phyloP scores from a whole-genome alignment of 192 early-diverging fungal species.

The Piromyces sp. region DNA sequence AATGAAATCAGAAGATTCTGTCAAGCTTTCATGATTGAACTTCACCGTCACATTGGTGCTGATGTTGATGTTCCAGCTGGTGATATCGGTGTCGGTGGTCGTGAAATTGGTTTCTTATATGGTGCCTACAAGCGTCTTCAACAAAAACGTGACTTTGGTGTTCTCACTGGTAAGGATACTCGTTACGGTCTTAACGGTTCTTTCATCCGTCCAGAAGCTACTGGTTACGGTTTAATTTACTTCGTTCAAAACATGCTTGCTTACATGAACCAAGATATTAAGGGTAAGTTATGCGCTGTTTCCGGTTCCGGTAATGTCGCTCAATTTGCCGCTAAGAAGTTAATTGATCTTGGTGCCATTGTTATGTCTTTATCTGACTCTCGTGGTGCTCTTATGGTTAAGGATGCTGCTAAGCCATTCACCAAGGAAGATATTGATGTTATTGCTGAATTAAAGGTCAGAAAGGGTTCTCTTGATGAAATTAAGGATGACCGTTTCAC shows the following conservation, averaged over 20 bases:
- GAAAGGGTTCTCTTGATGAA: slow-evolving; percentile 28
- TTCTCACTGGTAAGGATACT: slow-evolving; percentile 23
- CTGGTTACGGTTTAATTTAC: slow-evolving; percentile 36
- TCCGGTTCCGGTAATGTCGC: slow-evolving; percentile 36
- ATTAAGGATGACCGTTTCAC: slow-evolving; percentile 21
- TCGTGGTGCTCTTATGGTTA: slow-evolving; percentile 25
- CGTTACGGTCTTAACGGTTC: slow-evolving; percentile 20
- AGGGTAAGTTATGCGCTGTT: slow-evolving; percentile 27
- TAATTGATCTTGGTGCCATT: slow-evolving; percentile 26
- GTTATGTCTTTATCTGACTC: slow-evolving; percentile 34
- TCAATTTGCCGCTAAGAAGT: slow-evolving; percentile 32
- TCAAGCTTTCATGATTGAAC: slow-evolving; percentile 33
- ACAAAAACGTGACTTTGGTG: slow-evolving; percentile 24
- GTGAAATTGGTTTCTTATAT: slow-evolving; percentile 31
- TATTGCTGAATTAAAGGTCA: slow-evolving; percentile 30
- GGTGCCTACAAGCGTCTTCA: slow-evolving; percentile 33
- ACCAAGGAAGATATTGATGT: slow-evolving; percentile 25
- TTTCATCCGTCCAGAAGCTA: slow-evolving; percentile 31
- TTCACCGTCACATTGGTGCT: slow-evolving; percentile 30
- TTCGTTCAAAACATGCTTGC: slow-evolving; percentile 19
- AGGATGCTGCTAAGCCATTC: slow-evolving; percentile 13
- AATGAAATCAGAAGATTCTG: slow-evolving; percentile 30
- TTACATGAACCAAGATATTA: slow-evolving; percentile 12
- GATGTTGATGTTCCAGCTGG: slow-evolving; percentile 31
- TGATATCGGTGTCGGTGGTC: slow-evolving; percentile 28